phyloP scores from a whole-genome alignment of 2,329 filamentous ascomycete species.

The Albifimbria verrucaria region DNA sequence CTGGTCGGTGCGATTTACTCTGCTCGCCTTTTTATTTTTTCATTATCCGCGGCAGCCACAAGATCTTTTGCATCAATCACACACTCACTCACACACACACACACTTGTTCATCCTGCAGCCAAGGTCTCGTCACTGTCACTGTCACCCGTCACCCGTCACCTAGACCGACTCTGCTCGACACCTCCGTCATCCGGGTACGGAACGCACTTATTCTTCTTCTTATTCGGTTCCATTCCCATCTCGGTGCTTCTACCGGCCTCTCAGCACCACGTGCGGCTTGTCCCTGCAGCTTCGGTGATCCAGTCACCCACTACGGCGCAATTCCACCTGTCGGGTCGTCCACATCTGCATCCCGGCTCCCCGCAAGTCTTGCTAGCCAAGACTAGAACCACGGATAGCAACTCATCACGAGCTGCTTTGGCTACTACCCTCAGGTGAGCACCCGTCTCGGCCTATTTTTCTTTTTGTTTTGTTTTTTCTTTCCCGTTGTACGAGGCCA shows the following conservation, averaged over 20 bases:
- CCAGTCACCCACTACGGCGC: background rate
- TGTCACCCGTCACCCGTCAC: too few relatives aligned
- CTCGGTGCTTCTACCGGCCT: background rate
- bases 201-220: background rate
- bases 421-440: too few relatives aligned
- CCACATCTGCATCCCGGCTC: background rate
- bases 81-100: too few relatives aligned
- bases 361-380: background rate
- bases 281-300: background rate
- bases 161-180: too few relatives aligned
- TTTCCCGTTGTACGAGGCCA: too few relatives aligned
- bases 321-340: background rate
- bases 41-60: background rate
- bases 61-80: background rate
- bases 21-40: background rate
- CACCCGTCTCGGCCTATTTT: too few relatives aligned
- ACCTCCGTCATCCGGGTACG: background rate
- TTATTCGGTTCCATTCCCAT: background rate
- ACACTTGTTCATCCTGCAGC: too few relatives aligned
- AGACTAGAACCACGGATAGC: background rate
- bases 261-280: background rate
- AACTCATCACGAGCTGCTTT: too few relatives aligned
- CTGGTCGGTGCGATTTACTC: background rate
- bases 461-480: background rate
- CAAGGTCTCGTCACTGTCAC: too few relatives aligned